Evolutionary conservation across 2,329 filamentous ascomycete genomes (phyloP), one percentile per base, ranked within the genome.

Genomic region (Atkinsonella hypoxylon): DNA sequence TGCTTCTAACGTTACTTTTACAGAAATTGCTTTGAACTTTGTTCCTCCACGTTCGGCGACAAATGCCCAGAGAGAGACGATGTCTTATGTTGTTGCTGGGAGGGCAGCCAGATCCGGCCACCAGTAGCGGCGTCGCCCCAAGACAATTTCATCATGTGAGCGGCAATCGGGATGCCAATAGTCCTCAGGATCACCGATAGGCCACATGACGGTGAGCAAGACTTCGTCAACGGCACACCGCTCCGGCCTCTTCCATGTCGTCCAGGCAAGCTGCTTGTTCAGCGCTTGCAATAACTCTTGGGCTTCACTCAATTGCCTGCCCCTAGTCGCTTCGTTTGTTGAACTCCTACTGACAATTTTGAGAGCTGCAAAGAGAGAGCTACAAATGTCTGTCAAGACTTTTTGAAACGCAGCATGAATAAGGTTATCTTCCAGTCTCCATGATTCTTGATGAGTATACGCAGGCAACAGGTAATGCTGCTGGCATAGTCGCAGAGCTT

Each of bases 171-270:
- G 65, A 12, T 59, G 48, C 59, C 61, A 70, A 56, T 81, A 77
- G 58, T 84, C 80, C 26, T 78, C 69, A 0, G 65, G 58, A 0
- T 64, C 68, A 0, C 81, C 81, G 60, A 73, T 67, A 0, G 81
- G 81, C 80, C 80, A 85, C 58, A 84, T 81, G 1, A 79, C 79
- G n/a, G 83, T 67, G 44, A 78, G 72, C 54, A 80, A 80, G 2
- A 81, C 62, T 61, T 84, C 74, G 43, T 77, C 70, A 8, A 69
- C 67, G 0, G 57, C 62, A 58, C 82, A 85, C 1, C 70, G 68
- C 7, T 68, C 65, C 48, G 78, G 79, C 47, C 73, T 69, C 56
- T 78, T 81, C 79, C 79, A 84, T 0, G 64, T 70, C 3, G 77
- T 72, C 82, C 82, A 85, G 7, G 69, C 68, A 2, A 85, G 66